Percentiles rank a stretch among this genome's conserved stretches.
These are phyloP conservation scores for Hylodesmum podocarpum DNA, from an alignment of 306 rosid genomes.

Conservation along the genomic window DNA sequence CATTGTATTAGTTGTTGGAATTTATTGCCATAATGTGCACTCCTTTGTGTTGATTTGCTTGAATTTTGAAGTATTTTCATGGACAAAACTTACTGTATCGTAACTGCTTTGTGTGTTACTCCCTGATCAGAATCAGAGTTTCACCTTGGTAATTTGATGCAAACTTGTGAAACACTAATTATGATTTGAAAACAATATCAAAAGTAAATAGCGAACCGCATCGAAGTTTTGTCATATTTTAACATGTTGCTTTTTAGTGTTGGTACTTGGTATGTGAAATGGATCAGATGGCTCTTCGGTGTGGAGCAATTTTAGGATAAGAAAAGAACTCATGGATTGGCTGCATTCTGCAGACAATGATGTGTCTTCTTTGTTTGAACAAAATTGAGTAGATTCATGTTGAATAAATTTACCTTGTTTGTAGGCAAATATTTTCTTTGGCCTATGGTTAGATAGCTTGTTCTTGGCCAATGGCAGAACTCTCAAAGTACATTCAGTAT, in stretches of 20 bases:
- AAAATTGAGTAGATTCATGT: background rate
- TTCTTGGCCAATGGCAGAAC: background rate
- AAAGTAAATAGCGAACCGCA: no score
- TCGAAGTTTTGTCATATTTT: no score
- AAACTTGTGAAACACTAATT: no score
- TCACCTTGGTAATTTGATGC: no score
- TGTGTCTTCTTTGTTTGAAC: background rate
- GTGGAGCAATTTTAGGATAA: background rate
- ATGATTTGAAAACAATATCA: no score
- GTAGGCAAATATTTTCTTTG: background rate
- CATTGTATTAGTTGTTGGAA: slow-evolving; percentile 14
- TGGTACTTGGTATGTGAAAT: background rate
- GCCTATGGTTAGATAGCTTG: background rate
- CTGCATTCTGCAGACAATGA: background rate
- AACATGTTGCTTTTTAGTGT: background rate
- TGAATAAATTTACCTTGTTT: background rate
- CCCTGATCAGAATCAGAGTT: no score
- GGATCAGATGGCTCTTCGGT: background rate
- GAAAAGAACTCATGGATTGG: background rate
- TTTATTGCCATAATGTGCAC: background rate
- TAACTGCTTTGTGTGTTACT: no score
- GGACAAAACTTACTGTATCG: no score
- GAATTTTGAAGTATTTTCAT: background rate
- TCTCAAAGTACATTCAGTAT: background rate
- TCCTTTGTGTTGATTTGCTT: background rate